Evolutionary conservation across 2,329 filamentous ascomycete genomes (phyloP).

Genomic region (Paecilomyces niveus): DNA sequence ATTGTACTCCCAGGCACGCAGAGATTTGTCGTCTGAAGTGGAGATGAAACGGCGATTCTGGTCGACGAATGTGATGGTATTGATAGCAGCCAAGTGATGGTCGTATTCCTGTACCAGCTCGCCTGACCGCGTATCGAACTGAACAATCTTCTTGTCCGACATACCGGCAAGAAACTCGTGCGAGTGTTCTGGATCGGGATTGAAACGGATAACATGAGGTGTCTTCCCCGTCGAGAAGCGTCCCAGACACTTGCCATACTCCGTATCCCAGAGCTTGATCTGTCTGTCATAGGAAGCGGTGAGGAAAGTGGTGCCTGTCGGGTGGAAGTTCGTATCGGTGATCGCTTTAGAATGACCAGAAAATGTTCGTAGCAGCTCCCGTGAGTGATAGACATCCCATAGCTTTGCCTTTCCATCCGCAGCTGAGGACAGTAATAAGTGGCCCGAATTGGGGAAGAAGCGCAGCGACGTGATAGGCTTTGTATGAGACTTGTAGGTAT

Average conservation of each 20-base stretch:
- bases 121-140: conserved; percentile 80
- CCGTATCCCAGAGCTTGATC: conserved; percentile 98
- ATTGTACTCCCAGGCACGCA: conserved; percentile 96
- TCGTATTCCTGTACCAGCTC: conserved; percentile 95
- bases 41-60: conserved; percentile 94
- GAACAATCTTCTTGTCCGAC: conserved; percentile 98
- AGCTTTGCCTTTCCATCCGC: conserved; percentile 89
- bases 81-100: conserved; percentile 94
- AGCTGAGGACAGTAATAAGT: conserved; percentile 80
- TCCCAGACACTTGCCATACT: conserved; percentile 80
- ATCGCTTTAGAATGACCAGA: conserved; percentile 83
- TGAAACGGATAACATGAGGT: conserved; percentile 90
- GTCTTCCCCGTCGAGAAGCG: conserved; percentile 93
- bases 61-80: conserved; percentile 95
- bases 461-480: conserved; percentile 83
- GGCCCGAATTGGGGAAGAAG: conserved; percentile 83
- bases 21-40: conserved; percentile 92
- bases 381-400: conserved; percentile 88
- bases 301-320: conserved; percentile 74
- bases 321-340: conserved; percentile 83
- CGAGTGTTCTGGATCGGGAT: conserved; percentile 66
- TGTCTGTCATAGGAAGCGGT: conserved; percentile 88
- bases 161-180: conserved; percentile 94
- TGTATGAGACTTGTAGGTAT: conserved; percentile 79
- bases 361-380: conserved; percentile 84